Percentiles rank a stretch among this genome's conserved stretches.
phyloP scores from a whole-genome alignment of 2,329 filamentous ascomycete genomes.

The Westerdykella ornata region DNA sequence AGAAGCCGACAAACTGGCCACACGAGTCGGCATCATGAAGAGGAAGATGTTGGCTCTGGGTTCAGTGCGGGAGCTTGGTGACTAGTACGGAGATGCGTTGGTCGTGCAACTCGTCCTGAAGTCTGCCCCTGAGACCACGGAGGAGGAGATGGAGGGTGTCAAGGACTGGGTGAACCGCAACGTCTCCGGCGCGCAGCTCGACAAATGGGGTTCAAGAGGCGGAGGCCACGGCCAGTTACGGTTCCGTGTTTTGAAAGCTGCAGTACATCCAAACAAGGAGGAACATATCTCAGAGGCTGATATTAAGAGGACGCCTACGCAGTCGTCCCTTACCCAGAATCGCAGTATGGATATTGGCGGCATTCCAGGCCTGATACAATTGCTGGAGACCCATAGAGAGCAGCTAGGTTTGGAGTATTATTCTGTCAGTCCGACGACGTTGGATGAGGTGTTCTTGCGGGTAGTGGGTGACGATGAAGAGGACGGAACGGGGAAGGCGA shows the following conservation, averaged over 20 bases:
- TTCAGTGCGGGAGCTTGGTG: constrained; percentile 63
- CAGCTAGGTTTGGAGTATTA: constrained; percentile 73
- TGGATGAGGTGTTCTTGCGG: constrained; percentile 84
- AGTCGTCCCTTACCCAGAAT: too few relatives aligned
- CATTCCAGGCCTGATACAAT: constrained; percentile 62
- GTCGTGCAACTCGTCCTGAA: constrained; percentile 75
- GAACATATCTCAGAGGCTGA: constrained; percentile 9
- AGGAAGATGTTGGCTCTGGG: constrained; percentile 79
- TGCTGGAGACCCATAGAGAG: constrained; percentile 65
- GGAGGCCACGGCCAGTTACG: constrained; percentile 75
- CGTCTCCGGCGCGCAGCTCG: constrained; percentile 59
- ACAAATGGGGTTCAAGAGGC: constrained; percentile 56
- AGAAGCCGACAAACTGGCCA: constrained; percentile 82
- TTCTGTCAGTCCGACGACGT: constrained; percentile 75
- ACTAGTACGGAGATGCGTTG: constrained; percentile 68
- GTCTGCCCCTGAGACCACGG: constrained; percentile 64
- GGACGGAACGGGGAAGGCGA: constrained; percentile 37
- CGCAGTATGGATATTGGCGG: constrained; percentile 33
- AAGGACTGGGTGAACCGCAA: constrained; percentile 57
- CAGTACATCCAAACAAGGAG: constrained; percentile 27
- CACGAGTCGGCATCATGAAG: constrained; percentile 78
- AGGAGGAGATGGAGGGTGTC: constrained; percentile 60
- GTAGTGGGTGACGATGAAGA: constrained; percentile 78
- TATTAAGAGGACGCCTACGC: not conserved
- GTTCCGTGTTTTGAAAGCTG: constrained; percentile 64